Conservation (phyloP, 2,329 filamentous ascomycete species). For the Tolypocladium ophioglossoides region DNA sequence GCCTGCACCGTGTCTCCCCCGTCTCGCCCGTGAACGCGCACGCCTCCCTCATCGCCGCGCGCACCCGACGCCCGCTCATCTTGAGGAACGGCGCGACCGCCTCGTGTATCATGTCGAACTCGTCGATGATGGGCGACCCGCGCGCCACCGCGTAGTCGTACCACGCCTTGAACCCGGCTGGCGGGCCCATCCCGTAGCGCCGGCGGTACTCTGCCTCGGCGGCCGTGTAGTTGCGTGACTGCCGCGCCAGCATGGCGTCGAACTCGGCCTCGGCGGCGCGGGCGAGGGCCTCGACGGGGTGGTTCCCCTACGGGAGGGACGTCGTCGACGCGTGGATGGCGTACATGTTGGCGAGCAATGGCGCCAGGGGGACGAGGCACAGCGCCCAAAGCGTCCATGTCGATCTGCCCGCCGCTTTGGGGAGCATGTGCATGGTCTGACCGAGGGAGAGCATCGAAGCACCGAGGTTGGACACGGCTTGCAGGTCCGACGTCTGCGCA, state of each 20-base stretch:
- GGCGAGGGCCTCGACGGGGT: conserved; percentile 25
- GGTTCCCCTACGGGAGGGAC: conserved; percentile 6
- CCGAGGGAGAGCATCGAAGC: conserved; percentile 19
- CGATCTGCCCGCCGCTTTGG: conserved; percentile 14
- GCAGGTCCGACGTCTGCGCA: conserved; percentile 13
- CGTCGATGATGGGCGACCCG: conserved; percentile 36
- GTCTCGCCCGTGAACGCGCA: conserved; percentile 19
- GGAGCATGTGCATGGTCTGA: conserved; percentile 19
- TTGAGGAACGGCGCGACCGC: conserved; percentile 28
- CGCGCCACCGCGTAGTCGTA: conserved; percentile 27
- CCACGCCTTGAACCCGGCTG: conserved; percentile 36
- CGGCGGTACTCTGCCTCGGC: conserved; percentile 30
- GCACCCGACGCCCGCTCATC: conserved; percentile 23
- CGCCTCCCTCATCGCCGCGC: conserved; percentile 14
- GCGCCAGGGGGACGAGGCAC: conserved; percentile 16
- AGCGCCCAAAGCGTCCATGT: conserved; percentile 19
- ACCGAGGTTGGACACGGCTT: conserved; percentile 14
- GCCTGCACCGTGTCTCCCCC: conserved; percentile 19
- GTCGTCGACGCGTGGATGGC: conserved; percentile 8
- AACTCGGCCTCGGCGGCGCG: conserved; percentile 18
- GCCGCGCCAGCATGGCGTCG: conserved; percentile 16
- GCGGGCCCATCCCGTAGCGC: conserved; percentile 31
- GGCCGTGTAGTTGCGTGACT: conserved; percentile 24
- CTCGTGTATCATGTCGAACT: conserved; percentile 34
- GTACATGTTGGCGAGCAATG: conserved; percentile 17